Evolutionary conservation across 208 protist species (phyloP).

Genomic region (Giardia muris): DNA sequence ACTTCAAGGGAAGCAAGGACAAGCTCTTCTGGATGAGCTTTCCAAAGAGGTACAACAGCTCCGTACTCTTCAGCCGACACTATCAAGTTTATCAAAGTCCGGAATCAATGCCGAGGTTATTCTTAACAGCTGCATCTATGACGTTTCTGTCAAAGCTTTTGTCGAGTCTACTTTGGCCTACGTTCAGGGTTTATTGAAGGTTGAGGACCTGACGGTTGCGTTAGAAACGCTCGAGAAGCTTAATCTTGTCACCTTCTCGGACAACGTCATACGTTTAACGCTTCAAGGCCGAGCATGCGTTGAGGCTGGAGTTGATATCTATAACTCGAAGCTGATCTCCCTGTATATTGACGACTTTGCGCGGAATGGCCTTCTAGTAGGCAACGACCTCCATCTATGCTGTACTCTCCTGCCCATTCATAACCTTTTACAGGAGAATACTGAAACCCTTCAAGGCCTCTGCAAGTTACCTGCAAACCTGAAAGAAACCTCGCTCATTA

Average conservation of each 20-base stretch:
- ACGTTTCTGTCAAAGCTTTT: background rate
- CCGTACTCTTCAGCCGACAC: background rate
- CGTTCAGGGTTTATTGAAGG: background rate
- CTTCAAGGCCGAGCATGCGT: background rate
- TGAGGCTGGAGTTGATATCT: background rate
- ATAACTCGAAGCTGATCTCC: background rate
- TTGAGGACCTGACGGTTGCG: background rate
- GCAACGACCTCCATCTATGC: background rate
- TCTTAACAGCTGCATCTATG: conserved; percentile 4
- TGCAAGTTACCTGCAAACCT: background rate
- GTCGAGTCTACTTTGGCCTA: background rate
- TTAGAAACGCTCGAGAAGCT: background rate
- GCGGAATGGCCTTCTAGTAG: background rate
- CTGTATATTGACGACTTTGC: background rate
- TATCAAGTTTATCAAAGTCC: background rate
- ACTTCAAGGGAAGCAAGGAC: background rate
- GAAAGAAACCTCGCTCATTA: background rate
- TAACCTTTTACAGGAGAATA: background rate
- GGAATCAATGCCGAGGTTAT: background rate
- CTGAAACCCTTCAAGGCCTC: background rate
- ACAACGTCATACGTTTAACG: background rate
- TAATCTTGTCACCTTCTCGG: background rate
- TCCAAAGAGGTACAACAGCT: background rate
- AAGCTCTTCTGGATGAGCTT: background rate
- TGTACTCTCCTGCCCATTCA: background rate